Evolutionary conservation across 2,329 filamentous ascomycete species (phyloP), one percentile per base, ranked within the genome.

Genomic region (Trichoderma polysporum): DNA sequence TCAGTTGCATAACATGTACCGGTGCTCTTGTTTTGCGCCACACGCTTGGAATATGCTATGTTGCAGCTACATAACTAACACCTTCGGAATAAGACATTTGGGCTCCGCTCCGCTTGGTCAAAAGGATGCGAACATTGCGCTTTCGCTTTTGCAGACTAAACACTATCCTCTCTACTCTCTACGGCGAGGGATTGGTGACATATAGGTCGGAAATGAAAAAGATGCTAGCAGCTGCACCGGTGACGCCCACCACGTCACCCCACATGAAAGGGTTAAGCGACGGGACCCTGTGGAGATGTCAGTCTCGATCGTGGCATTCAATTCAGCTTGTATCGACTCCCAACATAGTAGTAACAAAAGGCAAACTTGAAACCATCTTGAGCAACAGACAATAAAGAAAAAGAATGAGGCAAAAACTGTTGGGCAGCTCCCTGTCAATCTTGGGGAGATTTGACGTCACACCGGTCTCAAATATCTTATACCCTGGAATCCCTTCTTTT

Each of bases 391-490:
- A 9, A 5, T 1, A 31, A 7, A 9, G 4, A n/a, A 29, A 52
- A 7, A n/a, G n/a, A n/a, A 31, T 52, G 27, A 53, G 50, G 8
- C 7, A 6, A 53, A 53, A n/a, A 15, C 17, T n/a, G 50, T 53
- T 53, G 50, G 27, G 50, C 22, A 27, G 8, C 25, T 53, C n/a
- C n/a, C n/a, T n/a, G n/a, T n/a, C n/a, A n/a, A n/a, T n/a, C n/a
- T n/a, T n/a, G n/a, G n/a, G n/a, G n/a, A n/a, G n/a, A n/a, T 37
- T 65, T 65, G 61, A 65, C 61, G 61, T 65, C 61, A 65, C 52
- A 27, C 22, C 19, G 39, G 31, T 25, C 10, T 22, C 33, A 22
- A n/a, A 25, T 25, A 57, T 17, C 19, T 17, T 12, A 15, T 39
- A 29, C 19, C n/a, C 22, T 22, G 22, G 41, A 33, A 33, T 49